Conservation (phyloP, 2,329 filamentous ascomycete species). For the Sporothrix globosa region DNA sequence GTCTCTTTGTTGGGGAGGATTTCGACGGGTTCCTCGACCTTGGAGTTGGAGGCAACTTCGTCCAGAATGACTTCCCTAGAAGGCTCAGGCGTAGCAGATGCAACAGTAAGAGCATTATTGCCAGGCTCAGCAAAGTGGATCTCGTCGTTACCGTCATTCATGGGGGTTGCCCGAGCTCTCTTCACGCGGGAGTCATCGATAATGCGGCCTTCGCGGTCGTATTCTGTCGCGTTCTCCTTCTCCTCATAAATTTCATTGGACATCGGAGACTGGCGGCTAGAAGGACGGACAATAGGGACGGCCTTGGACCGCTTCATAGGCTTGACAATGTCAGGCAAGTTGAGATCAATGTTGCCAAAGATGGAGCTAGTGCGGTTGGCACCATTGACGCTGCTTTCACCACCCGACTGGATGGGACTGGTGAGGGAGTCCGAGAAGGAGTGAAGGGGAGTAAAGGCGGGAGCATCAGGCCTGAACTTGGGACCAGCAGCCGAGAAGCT, state of each 20-base stretch:
- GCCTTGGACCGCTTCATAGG: slow-evolving; percentile 76
- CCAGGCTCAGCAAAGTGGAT: slow-evolving; percentile 70
- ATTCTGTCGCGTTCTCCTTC: slow-evolving; percentile 40
- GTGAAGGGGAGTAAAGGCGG: slow-evolving; percentile 69
- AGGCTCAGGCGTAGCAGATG: slow-evolving; percentile 30
- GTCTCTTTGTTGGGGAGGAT: neutral
- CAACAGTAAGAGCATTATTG: slow-evolving; percentile 31
- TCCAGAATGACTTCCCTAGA: neutral
- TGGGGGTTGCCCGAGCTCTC: slow-evolving; percentile 69
- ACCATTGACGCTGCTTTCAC: slow-evolving; percentile 44
- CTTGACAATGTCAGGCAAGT: slow-evolving; percentile 64
- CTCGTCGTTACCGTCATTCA: slow-evolving; percentile 70
- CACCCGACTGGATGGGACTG: slow-evolving; percentile 51
- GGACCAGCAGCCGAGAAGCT: slow-evolving; percentile 68
- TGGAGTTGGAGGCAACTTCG: neutral
- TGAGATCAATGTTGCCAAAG: slow-evolving; percentile 70
- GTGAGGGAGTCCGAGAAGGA: slow-evolving; percentile 53
- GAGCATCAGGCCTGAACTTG: slow-evolving; percentile 76
- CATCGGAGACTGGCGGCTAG: slow-evolving; percentile 49
- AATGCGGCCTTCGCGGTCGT: slow-evolving; percentile 64
- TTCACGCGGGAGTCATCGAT: slow-evolving; percentile 74
- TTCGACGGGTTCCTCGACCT: neutral
- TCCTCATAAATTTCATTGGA: neutral
- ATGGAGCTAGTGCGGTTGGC: slow-evolving; percentile 57
- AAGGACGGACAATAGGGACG: slow-evolving; percentile 74